Percentiles rank a stretch among this genome's conserved stretches.
phyloP scores from a whole-genome alignment of 768 basidiomycete species.

The Boletus rufocinnamomeus region DNA sequence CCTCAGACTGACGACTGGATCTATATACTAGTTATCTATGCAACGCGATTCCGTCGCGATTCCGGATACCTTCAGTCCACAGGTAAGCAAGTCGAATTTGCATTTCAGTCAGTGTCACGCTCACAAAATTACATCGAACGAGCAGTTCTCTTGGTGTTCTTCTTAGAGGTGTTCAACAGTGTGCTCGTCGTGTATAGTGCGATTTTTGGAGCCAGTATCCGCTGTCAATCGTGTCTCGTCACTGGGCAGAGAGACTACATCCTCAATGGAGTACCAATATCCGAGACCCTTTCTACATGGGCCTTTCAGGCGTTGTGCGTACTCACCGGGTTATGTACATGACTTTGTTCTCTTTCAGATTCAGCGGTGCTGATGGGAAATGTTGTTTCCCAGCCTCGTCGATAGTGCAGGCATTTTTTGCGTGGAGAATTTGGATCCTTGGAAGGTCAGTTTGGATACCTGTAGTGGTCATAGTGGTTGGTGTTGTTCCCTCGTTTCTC shows the following conservation, averaged over 20 bases:
- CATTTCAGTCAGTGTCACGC: not conserved
- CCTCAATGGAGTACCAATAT: not conserved
- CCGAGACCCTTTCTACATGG: constrained; percentile 8
- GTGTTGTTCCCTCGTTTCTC: not conserved
- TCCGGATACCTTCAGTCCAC: constrained; percentile 6
- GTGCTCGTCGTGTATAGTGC: constrained; percentile 8
- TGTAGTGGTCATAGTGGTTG: constrained; percentile 2
- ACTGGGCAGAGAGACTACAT: constrained; percentile 12
- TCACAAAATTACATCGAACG: not conserved
- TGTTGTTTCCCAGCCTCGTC: constrained; percentile 3
- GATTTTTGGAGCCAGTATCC: constrained; percentile 5
- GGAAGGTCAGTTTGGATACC: constrained; percentile 9
- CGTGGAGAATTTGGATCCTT: constrained; percentile 13
- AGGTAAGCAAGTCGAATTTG: not conserved
- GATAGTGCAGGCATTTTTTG: constrained; percentile 10
- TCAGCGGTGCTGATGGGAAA: not conserved
- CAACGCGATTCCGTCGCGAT: constrained; percentile 6
- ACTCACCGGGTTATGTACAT: constrained; percentile 11
- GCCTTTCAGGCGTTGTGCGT: constrained; percentile 10
- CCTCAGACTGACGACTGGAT: not conserved
- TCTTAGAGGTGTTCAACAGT: constrained; percentile 12
- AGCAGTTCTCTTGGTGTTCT: constrained; percentile 7
- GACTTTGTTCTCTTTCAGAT: not conserved
- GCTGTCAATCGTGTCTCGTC: constrained; percentile 10
- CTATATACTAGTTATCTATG: constrained; percentile 3